Percentiles rank a stretch among this genome's conserved stretches.
Evolutionary conservation across 2,329 filamentous ascomycete genomes (phyloP).

Genomic region (Didymella keratinophila): DNA sequence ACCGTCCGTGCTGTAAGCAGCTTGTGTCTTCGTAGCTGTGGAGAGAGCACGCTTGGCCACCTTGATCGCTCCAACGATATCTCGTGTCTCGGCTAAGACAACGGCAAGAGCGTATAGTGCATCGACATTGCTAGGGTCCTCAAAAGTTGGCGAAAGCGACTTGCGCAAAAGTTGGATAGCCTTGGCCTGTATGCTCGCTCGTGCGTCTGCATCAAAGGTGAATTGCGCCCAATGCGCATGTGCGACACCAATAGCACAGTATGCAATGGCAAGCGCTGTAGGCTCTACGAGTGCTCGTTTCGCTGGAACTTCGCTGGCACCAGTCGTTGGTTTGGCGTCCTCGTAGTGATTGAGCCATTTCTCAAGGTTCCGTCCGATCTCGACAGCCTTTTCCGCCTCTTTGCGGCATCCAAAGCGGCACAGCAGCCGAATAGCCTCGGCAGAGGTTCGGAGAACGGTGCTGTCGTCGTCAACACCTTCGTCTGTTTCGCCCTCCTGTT

Average conservation of each 20-base stretch:
- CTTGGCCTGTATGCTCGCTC: constrained; percentile 77
- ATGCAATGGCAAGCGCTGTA: constrained; percentile 68
- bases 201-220: constrained; percentile 76
- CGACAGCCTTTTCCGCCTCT: constrained; percentile 80
- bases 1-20: constrained; percentile 43
- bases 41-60: constrained; percentile 79
- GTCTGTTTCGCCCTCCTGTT: constrained; percentile 75
- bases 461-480: constrained; percentile 79
- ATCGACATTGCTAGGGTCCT: constrained; percentile 73
- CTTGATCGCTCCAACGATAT: constrained; percentile 81
- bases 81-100: constrained; percentile 87
- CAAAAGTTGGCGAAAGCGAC: constrained; percentile 72
- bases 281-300: constrained; percentile 61
- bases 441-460: constrained; percentile 77
- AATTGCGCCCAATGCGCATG: constrained; percentile 86
- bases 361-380: constrained; percentile 75
- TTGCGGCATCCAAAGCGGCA: constrained; percentile 80
- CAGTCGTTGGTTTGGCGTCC: constrained; percentile 36
- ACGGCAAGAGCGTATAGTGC: constrained; percentile 81
- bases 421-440: constrained; percentile 79
- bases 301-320: constrained; percentile 40
- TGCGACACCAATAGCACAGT: constrained; percentile 84
- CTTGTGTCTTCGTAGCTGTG: constrained; percentile 54
- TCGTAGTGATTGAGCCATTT: constrained; percentile 71
- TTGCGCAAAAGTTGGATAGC: constrained; percentile 79